These are phyloP conservation scores for Torrubiella hemipterigena DNA, from an alignment of 2,329 filamentous ascomycete genomes.

Conservation along the genomic window DNA sequence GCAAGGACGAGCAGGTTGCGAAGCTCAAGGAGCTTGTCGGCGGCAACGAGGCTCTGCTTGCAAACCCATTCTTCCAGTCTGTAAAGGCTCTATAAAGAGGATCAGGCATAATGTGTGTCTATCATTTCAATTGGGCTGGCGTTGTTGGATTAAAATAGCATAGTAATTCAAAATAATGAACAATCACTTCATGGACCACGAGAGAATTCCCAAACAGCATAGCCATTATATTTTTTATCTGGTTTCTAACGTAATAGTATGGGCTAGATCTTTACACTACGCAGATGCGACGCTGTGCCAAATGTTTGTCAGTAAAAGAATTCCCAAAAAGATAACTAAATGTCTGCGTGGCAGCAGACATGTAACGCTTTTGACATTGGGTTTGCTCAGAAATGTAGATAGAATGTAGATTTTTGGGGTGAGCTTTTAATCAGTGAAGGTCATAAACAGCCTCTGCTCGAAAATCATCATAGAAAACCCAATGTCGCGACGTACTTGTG, in stretches of 20 bases:
- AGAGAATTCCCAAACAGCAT: too few relatives aligned
- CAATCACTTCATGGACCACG: too few relatives aligned
- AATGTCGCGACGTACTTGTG: slow-evolving; percentile 13
- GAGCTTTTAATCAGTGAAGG: slow-evolving; percentile 23
- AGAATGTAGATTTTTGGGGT: slow-evolving; percentile 17
- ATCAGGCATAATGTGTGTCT: too few relatives aligned
- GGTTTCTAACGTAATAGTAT: background rate
- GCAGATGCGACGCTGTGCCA: too few relatives aligned
- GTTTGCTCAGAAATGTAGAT: slow-evolving; percentile 7
- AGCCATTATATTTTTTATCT: background rate
- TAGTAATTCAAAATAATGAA: background rate
- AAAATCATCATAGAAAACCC: slow-evolving; percentile 23
- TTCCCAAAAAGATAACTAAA: too few relatives aligned
- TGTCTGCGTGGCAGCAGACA: too few relatives aligned
- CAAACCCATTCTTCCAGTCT: slow-evolving; percentile 60
- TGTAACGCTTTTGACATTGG: too few relatives aligned
- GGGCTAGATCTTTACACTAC: too few relatives aligned
- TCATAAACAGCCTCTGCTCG: slow-evolving; percentile 38
- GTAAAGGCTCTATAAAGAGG: slow-evolving; percentile 38
- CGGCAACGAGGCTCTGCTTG: slow-evolving; percentile 51
- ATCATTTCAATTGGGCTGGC: too few relatives aligned
- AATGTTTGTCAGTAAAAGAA: too few relatives aligned
- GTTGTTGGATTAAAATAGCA: background rate
- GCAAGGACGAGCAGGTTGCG: slow-evolving; percentile 63
- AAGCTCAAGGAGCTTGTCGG: slow-evolving; percentile 71